Evolutionary conservation across 108 stramenopile species (phyloP), one percentile per base, ranked within the genome.

Genomic region (Bacterosira constricta): DNA sequence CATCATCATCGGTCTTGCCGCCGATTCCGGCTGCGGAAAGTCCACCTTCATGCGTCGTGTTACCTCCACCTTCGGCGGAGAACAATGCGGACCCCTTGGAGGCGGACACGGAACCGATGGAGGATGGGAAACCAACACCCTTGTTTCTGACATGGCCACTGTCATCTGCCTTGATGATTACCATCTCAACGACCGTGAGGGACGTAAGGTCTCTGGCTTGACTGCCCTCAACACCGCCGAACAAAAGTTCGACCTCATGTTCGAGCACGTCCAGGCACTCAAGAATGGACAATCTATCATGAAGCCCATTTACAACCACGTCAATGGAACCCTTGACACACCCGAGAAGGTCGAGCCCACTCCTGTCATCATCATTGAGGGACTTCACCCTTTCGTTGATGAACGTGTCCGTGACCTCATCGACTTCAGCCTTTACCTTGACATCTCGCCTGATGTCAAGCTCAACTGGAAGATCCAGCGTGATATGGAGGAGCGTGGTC

Each of bases 251-350:
- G 97, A 98, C 85, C 93, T 97, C 78, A 98, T 98, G 97, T 96
- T 77, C 85, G 96, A 98, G 81, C 96, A 97, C 66, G 85, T 98
- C 71, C 84, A 83, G 68, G 96, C 90, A 29, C 90, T 98, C 77
- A 98, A 98, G 91, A 83, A 87, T 37, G 97, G 97, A 74, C 86
- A 97, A 81, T 83, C 91, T 35, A 68, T 98, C 66, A 72, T 75
- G 66, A 98, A 98, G 93, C 97, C 97, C 80, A 98, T 98, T 71
- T 98, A 98, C 96, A 98, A 98, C 86, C 97, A 98, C 90, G 97
- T 97, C 56, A 98, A 98, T 84, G 97, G 97, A 70, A 98, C 97
- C 66, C 95, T 98, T 62, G 97, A 98, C 83, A 81, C 83, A 23
- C 97, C 97, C 38, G 97, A 98, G 83, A 92, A 87, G 68, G 86